These are phyloP conservation scores for Plenodomus biglobosus DNA, from an alignment of 2,329 filamentous ascomycete genomes.

Conservation along the genomic window DNA sequence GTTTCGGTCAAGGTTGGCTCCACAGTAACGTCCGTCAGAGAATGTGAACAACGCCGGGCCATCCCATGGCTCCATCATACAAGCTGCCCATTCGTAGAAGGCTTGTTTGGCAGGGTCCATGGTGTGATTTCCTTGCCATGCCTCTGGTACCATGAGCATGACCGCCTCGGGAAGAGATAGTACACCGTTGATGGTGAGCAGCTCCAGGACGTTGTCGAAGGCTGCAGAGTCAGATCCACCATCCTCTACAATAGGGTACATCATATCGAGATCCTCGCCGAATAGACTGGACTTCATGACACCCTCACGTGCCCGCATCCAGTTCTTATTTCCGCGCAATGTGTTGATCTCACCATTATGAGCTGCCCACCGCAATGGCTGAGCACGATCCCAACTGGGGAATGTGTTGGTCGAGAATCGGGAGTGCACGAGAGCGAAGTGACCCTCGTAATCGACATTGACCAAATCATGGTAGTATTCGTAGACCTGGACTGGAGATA, in stretches of 20 bases:
- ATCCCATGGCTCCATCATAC: constrained; percentile 99
- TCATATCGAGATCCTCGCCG: constrained; percentile 82
- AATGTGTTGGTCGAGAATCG: constrained; percentile 99
- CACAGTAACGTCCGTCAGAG: constrained; percentile 93
- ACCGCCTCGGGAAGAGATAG: constrained; percentile 93
- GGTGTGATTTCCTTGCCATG: constrained; percentile 88
- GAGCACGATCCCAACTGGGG: constrained; percentile 95
- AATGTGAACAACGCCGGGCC: constrained; percentile 96
- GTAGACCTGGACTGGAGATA: constrained; percentile 93
- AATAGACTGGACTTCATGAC: constrained; percentile 92
- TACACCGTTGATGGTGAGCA: constrained; percentile 93
- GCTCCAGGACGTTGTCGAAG: constrained; percentile 94
- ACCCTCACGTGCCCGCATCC: constrained; percentile 97
- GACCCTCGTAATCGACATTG: constrained; percentile 94
- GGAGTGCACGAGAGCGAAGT: constrained; percentile 95
- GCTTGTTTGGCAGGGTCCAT: constrained; percentile 96
- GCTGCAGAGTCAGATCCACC: constrained; percentile 95
- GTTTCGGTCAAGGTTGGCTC: constrained; percentile 94
- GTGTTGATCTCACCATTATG: constrained; percentile 99
- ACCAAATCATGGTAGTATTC: constrained; percentile 97
- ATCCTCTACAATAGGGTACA: constrained; percentile 95
- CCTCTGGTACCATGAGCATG: constrained; percentile 98
- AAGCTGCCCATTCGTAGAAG: constrained; percentile 98
- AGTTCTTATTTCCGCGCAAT: constrained; percentile 96
- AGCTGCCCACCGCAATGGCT: constrained; percentile 93